Evolutionary conservation across 768 basidiomycete species (phyloP), one percentile per base, ranked within the genome.

Genomic region (Pleurotus ostreatus): DNA sequence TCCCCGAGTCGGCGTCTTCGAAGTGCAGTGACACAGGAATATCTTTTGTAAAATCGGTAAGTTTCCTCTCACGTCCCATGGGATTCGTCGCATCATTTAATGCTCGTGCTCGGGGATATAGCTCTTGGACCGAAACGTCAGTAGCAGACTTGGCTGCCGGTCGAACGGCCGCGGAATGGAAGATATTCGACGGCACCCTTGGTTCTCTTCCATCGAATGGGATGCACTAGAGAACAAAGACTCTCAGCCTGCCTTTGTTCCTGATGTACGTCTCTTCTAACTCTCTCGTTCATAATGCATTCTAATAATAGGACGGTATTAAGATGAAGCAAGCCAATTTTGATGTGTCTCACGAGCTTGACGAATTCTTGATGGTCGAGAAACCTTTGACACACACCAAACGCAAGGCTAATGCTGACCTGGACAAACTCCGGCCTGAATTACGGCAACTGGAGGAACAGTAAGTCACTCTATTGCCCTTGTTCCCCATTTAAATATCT

Each of bases 241-340:
- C 57, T 66, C 73, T 37, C 80, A 84, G 46, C 88, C 97, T 0
- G 90, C 90, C 2, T 98, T 95, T 65, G 85, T 92, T 58, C 97
- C 95, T 46, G 92, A 97, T 65, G 94, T 98, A 65, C 63, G 94
- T 87, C 38, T 13, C 11, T 9, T 23, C 55, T 41, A 26, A n/a
- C 30, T 20, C 43, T 55, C 53, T 43, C 40, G 15, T 52, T 48
- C 26, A 40, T 37, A 47, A 52, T 20, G 49, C 25, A 45, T 45
- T 18, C 41, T 55, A 26, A 44, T 61, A 34, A 63, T 59, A 58
- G 41, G 56, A 37, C 37, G 16, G 18, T 49, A 41, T 58, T 23
- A 66, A 99, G 95, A 85, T 89, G 71, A 94, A 95, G 68, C 88
- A 88, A 71, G 92, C 94, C n/a, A 98, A 99, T 70, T 99, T 98